These are phyloP conservation scores for Rhododendron ovatum DNA, from an alignment of 148 eudicot species.

Conservation along the genomic window DNA sequence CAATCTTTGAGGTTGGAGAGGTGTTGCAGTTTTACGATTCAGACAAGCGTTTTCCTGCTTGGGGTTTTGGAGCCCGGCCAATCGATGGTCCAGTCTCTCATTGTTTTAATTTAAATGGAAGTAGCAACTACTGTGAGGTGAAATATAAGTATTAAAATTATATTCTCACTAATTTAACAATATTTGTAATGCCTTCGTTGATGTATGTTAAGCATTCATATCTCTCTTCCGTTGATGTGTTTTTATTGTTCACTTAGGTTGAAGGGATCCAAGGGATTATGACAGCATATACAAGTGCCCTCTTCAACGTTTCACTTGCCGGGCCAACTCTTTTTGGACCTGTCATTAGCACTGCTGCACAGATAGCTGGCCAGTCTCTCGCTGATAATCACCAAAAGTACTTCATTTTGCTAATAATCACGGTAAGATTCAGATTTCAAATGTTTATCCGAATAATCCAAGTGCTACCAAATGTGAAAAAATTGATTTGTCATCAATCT, in stretches of 20 bases:
- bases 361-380: slow-evolving; percentile 68
- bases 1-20: slow-evolving; percentile 84
- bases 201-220: neutral
- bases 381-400: slow-evolving; percentile 61
- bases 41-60: slow-evolving; percentile 88
- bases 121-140: slow-evolving; percentile 89
- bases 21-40: slow-evolving; percentile 91
- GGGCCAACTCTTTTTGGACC: slow-evolving; percentile 98
- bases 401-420: slow-evolving; percentile 80
- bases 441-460: neutral
- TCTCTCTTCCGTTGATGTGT: slow-evolving; percentile 2
- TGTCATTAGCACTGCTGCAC: slow-evolving; percentile 65
- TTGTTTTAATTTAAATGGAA: slow-evolving; percentile 96
- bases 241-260: slow-evolving; percentile 47
- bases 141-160: neutral
- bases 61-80: slow-evolving; percentile 99
- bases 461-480: neutral
- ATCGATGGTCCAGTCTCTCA: slow-evolving; percentile 98
- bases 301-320: slow-evolving; percentile 87
- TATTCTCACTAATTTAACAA: neutral
- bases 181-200: neutral
- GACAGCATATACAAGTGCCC: slow-evolving; percentile 80
- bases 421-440: slow-evolving; percentile 41
- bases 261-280: slow-evolving; percentile 95
- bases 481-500: neutral